Base-by-base conservation (phyloP, 768 basidiomycete species). In the Gloeophyllum trabeum region DNA sequence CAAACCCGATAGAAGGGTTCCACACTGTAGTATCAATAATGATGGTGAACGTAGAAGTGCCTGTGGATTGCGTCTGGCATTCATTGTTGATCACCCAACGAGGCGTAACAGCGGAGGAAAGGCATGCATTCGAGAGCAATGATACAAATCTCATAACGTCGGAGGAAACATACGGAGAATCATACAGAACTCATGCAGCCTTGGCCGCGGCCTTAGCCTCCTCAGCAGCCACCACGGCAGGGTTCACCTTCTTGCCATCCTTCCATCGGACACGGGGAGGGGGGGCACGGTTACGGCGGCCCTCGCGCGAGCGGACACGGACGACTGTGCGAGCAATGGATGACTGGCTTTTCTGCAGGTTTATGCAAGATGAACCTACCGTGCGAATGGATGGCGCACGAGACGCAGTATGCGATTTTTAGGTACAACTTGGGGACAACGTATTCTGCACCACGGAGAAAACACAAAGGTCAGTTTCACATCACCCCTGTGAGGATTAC, bases 371-470 rank as follows among this genome's bases (percentile, higher is more conserved):
- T 7, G 19, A 12, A 62, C 86, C 48, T 50, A 91, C 92, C 87
- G 65, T 99, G 96, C 54, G 92, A 91, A 75, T 99, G 96, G 63
- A 99, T 97, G 28, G 96, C 96, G 61, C 96, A 99, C 39, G 93
- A 96, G 44, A 99, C 87, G 65, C 96, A 99, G 76, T 99, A 97
- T 35, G 79, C 84, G 55, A 96, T 89, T 81, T 97, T 94, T 75
- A 93, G 84, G 76, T 98, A 97, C 50, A 98, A 69, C 65, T 98
- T 98, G 28, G 94, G 94, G 56, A 97, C 81, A 46, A 77, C 79
- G 66, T 98, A 98, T 67, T 97, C 94, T 91, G 61, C 25, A 48
- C 34, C 34, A 39, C 18, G 35, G 38, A 24, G 6, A 44, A 3
- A 30, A 2, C 24, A 22, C 41, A 34, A 18, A 14, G 23, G 16